phyloP scores from a whole-genome alignment of 2,329 filamentous ascomycete genomes.

The Talaromyces pinophilus region DNA sequence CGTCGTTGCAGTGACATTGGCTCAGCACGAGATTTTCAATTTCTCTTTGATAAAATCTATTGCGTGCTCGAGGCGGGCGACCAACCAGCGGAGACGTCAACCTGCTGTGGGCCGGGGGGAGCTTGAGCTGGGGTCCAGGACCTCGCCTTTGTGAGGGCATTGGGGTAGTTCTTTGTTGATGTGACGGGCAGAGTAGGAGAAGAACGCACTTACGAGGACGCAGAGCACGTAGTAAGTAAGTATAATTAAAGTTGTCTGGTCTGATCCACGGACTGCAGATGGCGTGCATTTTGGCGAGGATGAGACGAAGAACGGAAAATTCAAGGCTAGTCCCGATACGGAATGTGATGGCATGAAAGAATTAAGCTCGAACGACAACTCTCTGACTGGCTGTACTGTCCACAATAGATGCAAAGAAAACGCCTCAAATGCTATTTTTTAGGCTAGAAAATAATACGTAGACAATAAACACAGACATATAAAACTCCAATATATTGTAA shows the following conservation, averaged over 20 bases:
- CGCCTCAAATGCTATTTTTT: slow-evolving; percentile 11
- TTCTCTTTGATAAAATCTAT: slow-evolving; percentile 16
- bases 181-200: neutral
- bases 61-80: slow-evolving; percentile 12
- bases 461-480: neutral
- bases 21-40: neutral
- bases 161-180: neutral
- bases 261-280: neutral
- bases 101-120: slow-evolving; percentile 10
- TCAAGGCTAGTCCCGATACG: neutral
- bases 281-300: neutral
- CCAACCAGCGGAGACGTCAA: slow-evolving; percentile 17
- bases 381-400: neutral
- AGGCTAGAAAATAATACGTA: neutral
- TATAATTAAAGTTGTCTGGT: neutral
- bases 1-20: neutral
- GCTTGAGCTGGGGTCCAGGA: neutral
- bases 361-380: neutral
- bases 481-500: no score
- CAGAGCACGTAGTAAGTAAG: neutral
- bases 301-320: neutral
- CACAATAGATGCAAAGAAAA: neutral
- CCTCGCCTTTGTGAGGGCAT: neutral
- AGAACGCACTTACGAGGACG: neutral
- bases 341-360: neutral